Conservation (phyloP, 169 alveolate genomes). For the Eimeria necatrix region DNA sequence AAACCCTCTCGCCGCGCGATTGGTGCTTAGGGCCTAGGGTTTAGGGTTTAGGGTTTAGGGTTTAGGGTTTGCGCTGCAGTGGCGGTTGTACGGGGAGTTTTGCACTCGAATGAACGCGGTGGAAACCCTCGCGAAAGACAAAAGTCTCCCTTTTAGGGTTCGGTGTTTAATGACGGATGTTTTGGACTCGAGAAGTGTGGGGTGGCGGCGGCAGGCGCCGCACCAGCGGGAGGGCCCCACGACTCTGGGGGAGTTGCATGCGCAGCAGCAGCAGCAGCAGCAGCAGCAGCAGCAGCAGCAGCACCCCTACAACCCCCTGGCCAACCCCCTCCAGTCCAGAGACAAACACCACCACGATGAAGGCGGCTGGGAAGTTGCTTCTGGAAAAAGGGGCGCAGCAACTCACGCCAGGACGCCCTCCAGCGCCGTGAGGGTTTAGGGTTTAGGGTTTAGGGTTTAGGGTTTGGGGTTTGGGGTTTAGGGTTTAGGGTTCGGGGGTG, state of each 20-base stretch:
- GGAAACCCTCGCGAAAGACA: conserved; percentile 31
- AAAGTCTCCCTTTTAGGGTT: conserved; percentile 67
- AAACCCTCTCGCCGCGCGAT: neutral
- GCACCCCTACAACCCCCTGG: neutral
- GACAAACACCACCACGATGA: conserved; percentile 13
- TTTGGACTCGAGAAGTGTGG: conserved; percentile 64
- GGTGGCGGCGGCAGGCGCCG: conserved; percentile 61
- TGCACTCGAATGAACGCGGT: conserved; percentile 60
- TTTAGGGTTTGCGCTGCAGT: conserved; percentile 14
- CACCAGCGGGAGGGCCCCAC: conserved; percentile 72
- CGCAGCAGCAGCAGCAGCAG: conserved; percentile 34
- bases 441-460: neutral
- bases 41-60: too few relatives aligned
- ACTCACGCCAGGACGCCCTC: conserved; percentile 15
- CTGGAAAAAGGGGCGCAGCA: conserved; percentile 34
- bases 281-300: conserved; percentile 33
- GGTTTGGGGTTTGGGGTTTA: neutral
- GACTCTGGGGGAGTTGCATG: conserved; percentile 58
- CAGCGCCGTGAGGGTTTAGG: neutral
- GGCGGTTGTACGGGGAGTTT: conserved; percentile 74
- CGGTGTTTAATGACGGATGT: conserved; percentile 74
- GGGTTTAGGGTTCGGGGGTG: conserved; percentile 5
- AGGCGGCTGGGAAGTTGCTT: conserved; percentile 70
- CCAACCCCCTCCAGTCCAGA: neutral
- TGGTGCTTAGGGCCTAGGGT: too few relatives aligned